These are phyloP conservation scores for Vanrija humicola DNA, from an alignment of 1,284 basidiomycete species.

Conservation along the genomic window DNA sequence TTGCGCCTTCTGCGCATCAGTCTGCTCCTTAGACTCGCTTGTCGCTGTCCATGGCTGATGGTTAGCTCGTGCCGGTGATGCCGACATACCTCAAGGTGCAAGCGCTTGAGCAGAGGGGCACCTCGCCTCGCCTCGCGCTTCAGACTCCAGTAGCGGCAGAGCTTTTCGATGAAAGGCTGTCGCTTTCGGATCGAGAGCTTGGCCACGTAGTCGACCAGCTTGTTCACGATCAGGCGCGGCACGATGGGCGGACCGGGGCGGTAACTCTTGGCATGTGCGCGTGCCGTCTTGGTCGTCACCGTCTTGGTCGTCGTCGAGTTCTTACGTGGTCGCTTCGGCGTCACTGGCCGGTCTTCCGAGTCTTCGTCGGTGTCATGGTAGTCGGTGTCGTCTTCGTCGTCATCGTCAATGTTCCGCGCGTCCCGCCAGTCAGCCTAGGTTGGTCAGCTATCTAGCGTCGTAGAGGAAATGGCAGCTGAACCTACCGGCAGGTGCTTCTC, in stretches of 20 bases:
- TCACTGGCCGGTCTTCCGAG: slow-evolving; percentile 40
- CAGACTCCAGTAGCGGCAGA: slow-evolving; percentile 94
- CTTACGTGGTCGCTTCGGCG: slow-evolving; percentile 11
- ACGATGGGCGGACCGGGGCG: slow-evolving; percentile 55
- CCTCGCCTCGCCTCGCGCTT: slow-evolving; percentile 90
- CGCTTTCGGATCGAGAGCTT: slow-evolving; percentile 74
- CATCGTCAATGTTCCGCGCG: slow-evolving; percentile 27
- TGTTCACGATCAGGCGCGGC: slow-evolving; percentile 56
- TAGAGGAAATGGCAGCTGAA: slow-evolving; percentile 5
- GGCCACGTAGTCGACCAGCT: slow-evolving; percentile 71
- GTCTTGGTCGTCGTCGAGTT: slow-evolving; percentile 11
- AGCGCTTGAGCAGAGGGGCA: slow-evolving; percentile 84
- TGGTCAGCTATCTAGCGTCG: slow-evolving; percentile 1
- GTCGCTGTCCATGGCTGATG: slow-evolving; percentile 81
- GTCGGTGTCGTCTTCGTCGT: slow-evolving; percentile 17
- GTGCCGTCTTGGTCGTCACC: slow-evolving; percentile 51
- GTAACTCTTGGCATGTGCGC: slow-evolving; percentile 56
- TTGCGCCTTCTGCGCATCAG: slow-evolving; percentile 75
- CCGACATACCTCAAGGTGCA: slow-evolving; percentile 68
- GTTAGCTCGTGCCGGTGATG: too few relatives aligned
- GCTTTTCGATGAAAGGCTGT: slow-evolving; percentile 66
- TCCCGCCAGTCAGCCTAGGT: slow-evolving; percentile 19
- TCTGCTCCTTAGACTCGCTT: slow-evolving; percentile 61
- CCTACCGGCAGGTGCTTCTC: slow-evolving; percentile 83
- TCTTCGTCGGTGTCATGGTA: slow-evolving; percentile 41